Percentiles rank a stretch among this genome's conserved stretches.
These are phyloP conservation scores for Heritiera littoralis DNA, from an alignment of 345 rosid genomes.

Conservation along the genomic window DNA sequence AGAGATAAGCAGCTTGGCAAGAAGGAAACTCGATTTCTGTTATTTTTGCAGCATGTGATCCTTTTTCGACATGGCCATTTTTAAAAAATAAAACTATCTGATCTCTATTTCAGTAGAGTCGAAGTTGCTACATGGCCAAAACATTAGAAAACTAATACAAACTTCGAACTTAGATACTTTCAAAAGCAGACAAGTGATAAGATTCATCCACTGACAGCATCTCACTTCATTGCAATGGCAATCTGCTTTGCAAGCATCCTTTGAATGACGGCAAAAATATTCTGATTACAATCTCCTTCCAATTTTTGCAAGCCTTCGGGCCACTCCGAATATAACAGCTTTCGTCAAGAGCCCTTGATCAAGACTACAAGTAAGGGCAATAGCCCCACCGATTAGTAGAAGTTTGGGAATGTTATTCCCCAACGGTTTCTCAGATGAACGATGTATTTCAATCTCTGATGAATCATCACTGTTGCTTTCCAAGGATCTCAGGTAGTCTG, in stretches of 20 bases:
- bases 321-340: constrained; percentile 91
- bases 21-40: constrained; percentile 3
- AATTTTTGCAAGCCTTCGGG: constrained; percentile 79
- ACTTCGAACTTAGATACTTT: neutral
- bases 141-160: neutral
- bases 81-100: constrained; percentile 18
- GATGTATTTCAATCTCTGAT: constrained; percentile 32
- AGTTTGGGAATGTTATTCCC: constrained; percentile 67
- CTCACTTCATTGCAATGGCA: constrained; percentile 22
- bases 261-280: constrained; percentile 8
- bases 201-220: neutral
- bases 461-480: constrained; percentile 38
- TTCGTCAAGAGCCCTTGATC: constrained; percentile 91
- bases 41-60: constrained; percentile 25
- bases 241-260: constrained; percentile 15
- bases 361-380: constrained; percentile 78
- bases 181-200: constrained; percentile 16
- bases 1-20: neutral
- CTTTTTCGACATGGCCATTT: constrained; percentile 18
- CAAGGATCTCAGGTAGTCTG: constrained; percentile 57
- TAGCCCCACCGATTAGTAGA: constrained; percentile 80
- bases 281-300: constrained; percentile 66
- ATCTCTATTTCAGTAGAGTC: neutral
- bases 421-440: constrained; percentile 40
- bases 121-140: neutral